Evolutionary conservation across 2,329 filamentous ascomycete genomes (phyloP).

Genomic region (Thelonectria olida): DNA sequence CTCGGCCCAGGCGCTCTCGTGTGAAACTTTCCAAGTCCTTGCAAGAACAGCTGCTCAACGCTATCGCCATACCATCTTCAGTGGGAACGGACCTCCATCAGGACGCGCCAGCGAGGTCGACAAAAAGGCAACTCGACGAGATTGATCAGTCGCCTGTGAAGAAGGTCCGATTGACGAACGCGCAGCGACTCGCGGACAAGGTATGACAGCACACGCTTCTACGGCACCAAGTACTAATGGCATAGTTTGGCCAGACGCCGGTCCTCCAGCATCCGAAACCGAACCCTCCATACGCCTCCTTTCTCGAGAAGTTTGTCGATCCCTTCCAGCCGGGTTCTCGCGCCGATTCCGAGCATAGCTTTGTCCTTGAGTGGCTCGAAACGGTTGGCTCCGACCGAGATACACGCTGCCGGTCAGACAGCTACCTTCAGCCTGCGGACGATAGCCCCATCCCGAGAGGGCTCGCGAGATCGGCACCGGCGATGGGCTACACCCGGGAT

Average conservation of each 20-base stretch:
- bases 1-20: not conserved
- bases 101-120: no score
- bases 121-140: no score
- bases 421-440: not conserved
- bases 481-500: not conserved
- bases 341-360: no score
- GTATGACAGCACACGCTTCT: not conserved
- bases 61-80: no score
- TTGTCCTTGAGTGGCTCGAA: constrained; percentile 6
- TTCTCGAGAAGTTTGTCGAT: constrained; percentile 2
- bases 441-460: not conserved
- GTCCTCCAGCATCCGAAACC: not conserved
- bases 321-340: not conserved
- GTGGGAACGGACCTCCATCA: no score
- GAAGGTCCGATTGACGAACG: not conserved
- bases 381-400: not conserved
- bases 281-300: not conserved
- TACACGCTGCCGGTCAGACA: not conserved
- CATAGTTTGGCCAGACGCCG: not conserved
- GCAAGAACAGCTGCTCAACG: not conserved
- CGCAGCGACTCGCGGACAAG: not conserved
- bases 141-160: no score
- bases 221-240: not conserved
- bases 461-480: not conserved
- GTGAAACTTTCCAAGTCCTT: not conserved